Evolutionary conservation across 495 filamentous ascomycete species (phyloP).

Genomic region (Penicillium maclennaniae): DNA sequence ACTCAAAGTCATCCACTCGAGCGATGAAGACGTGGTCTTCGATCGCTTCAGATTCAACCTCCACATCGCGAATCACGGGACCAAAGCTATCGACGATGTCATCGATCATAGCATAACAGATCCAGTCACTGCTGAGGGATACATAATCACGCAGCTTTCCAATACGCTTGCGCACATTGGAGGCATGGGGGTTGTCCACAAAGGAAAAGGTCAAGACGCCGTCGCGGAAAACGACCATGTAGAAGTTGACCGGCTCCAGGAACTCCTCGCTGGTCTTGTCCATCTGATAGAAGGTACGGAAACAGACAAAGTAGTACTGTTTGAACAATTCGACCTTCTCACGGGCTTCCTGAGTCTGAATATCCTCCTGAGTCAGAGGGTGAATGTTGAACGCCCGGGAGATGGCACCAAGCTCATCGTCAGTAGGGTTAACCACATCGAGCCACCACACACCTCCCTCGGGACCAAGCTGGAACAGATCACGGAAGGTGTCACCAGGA

Average conservation of each 20-base stretch:
- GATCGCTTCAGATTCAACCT: slow-evolving; percentile 83
- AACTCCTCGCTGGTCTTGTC: slow-evolving; percentile 73
- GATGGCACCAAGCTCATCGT: slow-evolving; percentile 83
- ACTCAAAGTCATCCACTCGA: slow-evolving; percentile 79
- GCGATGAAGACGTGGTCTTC: slow-evolving; percentile 93
- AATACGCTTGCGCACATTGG: slow-evolving; percentile 87
- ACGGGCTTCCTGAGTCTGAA: slow-evolving; percentile 85
- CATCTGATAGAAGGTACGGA: slow-evolving; percentile 83
- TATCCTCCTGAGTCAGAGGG: slow-evolving; percentile 91
- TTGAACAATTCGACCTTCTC: slow-evolving; percentile 98
- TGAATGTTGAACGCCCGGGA: slow-evolving; percentile 91
- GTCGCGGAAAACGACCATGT: slow-evolving; percentile 95
- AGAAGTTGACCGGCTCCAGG: slow-evolving; percentile 89
- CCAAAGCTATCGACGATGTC: slow-evolving; percentile 96
- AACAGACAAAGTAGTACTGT: slow-evolving; percentile 96
- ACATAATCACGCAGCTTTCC: slow-evolving; percentile 91
- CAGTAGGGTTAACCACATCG: slow-evolving; percentile 83
- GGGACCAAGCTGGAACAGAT: slow-evolving; percentile 78
- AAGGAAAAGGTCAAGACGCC: slow-evolving; percentile 94
- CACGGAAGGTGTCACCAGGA: slow-evolving; percentile 82
- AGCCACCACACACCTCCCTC: slow-evolving; percentile 88
- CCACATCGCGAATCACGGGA: slow-evolving; percentile 80
- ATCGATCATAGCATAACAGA: slow-evolving; percentile 98
- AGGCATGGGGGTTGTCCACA: slow-evolving; percentile 73
- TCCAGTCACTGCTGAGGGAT: slow-evolving; percentile 90